Evolutionary conservation across 306 rosid genomes (phyloP), one percentile per base, ranked within the genome.

Genomic region (Vigna trinervia): DNA sequence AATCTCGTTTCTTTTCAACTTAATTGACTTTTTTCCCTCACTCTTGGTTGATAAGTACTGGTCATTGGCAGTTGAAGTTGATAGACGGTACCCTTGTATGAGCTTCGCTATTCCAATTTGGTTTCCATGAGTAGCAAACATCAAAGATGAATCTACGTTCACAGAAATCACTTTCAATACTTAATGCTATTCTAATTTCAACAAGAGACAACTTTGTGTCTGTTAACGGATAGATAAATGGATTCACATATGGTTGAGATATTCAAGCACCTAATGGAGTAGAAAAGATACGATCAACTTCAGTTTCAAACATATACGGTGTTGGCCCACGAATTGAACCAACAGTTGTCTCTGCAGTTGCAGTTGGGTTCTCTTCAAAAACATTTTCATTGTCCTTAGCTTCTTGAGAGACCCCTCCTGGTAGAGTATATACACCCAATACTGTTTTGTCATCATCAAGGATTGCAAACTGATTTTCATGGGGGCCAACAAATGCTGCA

Each of bases 361-460:
- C 74, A 68, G 86, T 62, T 78, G 88, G 89, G 80, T 77, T 87
- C 71, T 89, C 93, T 69, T 89, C 93, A 84, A 87, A 53, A 22
- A 81, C 81, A 39, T 81, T 71, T 73, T 76, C 88, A 80, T 82
- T 89, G 47, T 90, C 93, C 75, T 90, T 94, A 57, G 84, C 84
- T 76, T 87, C 96, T 81, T 87, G 83, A 45, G 96, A 73, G 54
- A 87, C 80, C 70, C 89, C 90, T 84, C 92, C 97, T 34, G 96
- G 93, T 39, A 94, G 88, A 68, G 83, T 85, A 84, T 89, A 89
- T 72, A 94, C 81, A 62, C 90, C 89, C 79, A 94, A 78, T 82
- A 94, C 98, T 57, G 93, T 86, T 90, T 82, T 90, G 86, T 94
- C 98, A 39, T 90, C 98, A 71, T 94, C 98, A 48, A 94, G 97